Base-by-base conservation (phyloP, 495 filamentous ascomycete species). In the Neurospora sp. region DNA sequence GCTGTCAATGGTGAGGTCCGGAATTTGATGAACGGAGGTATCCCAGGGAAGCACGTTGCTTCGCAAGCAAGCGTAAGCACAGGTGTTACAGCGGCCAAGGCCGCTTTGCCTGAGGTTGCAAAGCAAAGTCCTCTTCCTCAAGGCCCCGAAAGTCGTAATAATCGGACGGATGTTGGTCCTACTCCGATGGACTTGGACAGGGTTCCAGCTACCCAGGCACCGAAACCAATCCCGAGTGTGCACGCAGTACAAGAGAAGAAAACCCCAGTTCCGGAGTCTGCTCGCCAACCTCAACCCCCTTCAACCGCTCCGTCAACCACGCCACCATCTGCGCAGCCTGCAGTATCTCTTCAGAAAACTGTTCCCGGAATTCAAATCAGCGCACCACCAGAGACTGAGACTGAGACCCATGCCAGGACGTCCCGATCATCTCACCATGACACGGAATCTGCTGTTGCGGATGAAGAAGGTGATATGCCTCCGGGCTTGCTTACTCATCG, bases 401-500 rank as follows among this genome's bases (percentile, higher is more conserved):
- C 12, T 31, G 53, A 61, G 53, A 61, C 22, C 10, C 53, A 61
- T 12, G 22, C 53, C 53, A 20, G 53, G 53, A 61, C 53, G 10
- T 61, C 53, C 45, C 45, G 20, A 53, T 22, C 45, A 53, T 53
- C 45, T 53, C 45, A 53, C 20, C 9, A 10, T 53, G 45, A 22
- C 20, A 53, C 45, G 5, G 53, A 61, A 14, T 61, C 53, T 14
- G 22, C 53, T 61, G 22, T 61, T 61, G 47, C 40, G n/a, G 74
- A 73, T 22, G 70, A 75, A 37, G 73, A 42, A 16, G 41, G 27
- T 20, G 27, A 31, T 8, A 39, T 74, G 40, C 16, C 47, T 71
- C 83, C 74, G 20, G 12, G 83, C 22, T 78, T 86, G 59, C 81
- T 85, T 1, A 70, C 71, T 9, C 71, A 74, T 14, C 83, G 85